Conservation (phyloP, 306 rosid genomes). For the Inga leiocalycina region DNA sequence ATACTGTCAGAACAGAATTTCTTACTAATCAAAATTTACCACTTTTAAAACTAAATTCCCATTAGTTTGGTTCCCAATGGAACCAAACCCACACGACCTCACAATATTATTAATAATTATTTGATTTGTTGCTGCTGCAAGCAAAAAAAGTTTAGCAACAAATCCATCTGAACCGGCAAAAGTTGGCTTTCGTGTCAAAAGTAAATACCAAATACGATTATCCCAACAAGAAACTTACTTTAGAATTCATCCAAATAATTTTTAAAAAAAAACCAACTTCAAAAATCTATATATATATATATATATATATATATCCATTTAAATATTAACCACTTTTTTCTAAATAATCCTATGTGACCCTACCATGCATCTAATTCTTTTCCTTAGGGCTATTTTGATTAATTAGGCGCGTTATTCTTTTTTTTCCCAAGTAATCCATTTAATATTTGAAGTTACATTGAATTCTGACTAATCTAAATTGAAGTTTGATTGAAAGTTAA, state of each 20-base stretch:
- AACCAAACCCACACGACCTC: conserved; percentile 31
- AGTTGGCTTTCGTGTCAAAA: conserved; percentile 41
- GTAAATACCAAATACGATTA: conserved; percentile 41
- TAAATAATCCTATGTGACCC: too few relatives aligned
- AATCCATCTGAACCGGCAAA: conserved; percentile 55
- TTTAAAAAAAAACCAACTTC: background rate
- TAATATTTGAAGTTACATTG: too few relatives aligned
- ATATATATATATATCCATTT: background rate
- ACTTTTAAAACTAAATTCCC: too few relatives aligned
- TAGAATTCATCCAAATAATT: background rate
- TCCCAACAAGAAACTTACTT: conserved; percentile 37
- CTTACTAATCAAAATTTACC: too few relatives aligned
- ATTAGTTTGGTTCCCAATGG: too few relatives aligned
- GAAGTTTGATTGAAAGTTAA: too few relatives aligned
- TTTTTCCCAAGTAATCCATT: too few relatives aligned
- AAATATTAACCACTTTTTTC: background rate
- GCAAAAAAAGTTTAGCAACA: conserved; percentile 40
- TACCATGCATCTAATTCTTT: background rate
- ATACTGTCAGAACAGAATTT: too few relatives aligned
- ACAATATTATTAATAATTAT: background rate
- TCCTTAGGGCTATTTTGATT: too few relatives aligned
- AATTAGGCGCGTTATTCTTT: too few relatives aligned
- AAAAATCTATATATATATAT: too few relatives aligned
- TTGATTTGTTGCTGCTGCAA: conserved; percentile 29
- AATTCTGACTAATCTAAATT: too few relatives aligned